A percentile compares a stretch with the other conserved stretches of the same genome.
phyloP scores from a whole-genome alignment of 2,329 filamentous ascomycete genomes.

The Aphanocladium album region DNA sequence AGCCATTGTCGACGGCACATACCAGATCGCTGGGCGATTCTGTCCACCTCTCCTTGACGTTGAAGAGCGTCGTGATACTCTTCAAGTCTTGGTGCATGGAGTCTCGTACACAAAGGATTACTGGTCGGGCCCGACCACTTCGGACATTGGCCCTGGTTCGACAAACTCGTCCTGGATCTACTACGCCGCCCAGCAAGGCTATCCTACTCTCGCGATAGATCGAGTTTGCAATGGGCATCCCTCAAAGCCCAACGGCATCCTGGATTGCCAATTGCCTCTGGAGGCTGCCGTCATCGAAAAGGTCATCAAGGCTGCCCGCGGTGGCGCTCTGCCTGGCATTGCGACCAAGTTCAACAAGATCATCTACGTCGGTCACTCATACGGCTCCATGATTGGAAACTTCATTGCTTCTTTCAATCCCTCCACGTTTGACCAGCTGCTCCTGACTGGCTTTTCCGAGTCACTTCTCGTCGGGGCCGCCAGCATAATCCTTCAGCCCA shows the following conservation, averaged over 20 bases:
- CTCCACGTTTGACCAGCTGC: neutral
- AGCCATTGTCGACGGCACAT: neutral
- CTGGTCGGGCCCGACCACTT: neutral
- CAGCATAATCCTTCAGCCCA: neutral
- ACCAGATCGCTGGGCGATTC: neutral
- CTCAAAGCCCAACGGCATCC: neutral
- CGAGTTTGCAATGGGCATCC: constrained; percentile 8
- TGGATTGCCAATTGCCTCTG: constrained; percentile 3
- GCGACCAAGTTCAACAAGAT: neutral
- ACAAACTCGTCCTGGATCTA: constrained; percentile 6
- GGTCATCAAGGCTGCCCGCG: neutral
- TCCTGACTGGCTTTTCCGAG: constrained; percentile 2
- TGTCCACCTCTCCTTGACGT: neutral
- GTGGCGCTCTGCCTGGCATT: neutral
- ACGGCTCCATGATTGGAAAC: constrained; percentile 5
- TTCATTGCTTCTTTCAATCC: neutral
- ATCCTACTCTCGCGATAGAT: constrained; percentile 10
- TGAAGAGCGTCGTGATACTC: neutral
- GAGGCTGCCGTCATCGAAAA: neutral
- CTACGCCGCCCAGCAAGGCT: constrained; percentile 8
- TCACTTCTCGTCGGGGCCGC: neutral
- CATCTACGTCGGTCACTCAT: constrained; percentile 11
- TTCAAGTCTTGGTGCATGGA: constrained; percentile 5
- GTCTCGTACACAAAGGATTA: constrained; percentile 4
- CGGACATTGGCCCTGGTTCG: neutral